Percentiles rank a stretch among this genome's conserved stretches.
phyloP scores from a whole-genome alignment of 441 rosid species.

The Viola pubescens region DNA sequence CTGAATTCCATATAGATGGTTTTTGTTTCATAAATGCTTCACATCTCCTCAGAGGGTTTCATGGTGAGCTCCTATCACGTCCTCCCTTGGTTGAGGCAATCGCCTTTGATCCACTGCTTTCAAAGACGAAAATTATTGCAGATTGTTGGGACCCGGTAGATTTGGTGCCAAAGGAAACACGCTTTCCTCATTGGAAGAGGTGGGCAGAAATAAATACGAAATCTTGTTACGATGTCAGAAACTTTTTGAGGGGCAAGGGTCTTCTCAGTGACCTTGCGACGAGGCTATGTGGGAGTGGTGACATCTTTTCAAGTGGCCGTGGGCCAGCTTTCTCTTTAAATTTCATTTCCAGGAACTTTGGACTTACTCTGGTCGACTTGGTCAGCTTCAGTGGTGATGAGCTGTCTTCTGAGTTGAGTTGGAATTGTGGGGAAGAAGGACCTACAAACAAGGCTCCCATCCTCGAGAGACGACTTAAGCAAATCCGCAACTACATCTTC shows the following conservation, averaged over 20 bases:
- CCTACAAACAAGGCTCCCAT: slow-evolving; percentile 55
- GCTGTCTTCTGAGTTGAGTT: slow-evolving; percentile 59
- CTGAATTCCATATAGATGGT: slow-evolving; percentile 79
- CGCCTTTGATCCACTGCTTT: slow-evolving; percentile 78
- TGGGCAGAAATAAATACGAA: slow-evolving; percentile 74
- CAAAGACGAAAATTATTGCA: slow-evolving; percentile 64
- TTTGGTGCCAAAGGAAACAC: slow-evolving; percentile 29
- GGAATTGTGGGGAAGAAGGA: slow-evolving; percentile 97
- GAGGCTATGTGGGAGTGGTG: slow-evolving; percentile 88
- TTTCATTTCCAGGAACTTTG: slow-evolving; percentile 61
- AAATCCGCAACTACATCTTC: slow-evolving; percentile 75
- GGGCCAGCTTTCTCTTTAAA: slow-evolving; percentile 87
- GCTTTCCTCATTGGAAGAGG: slow-evolving; percentile 87
- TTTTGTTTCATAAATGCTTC: slow-evolving; percentile 79
- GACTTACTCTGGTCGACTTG: slow-evolving; percentile 78
- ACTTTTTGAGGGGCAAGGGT: slow-evolving; percentile 66
- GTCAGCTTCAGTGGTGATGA: slow-evolving; percentile 61
- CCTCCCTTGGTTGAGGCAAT: slow-evolving; percentile 88
- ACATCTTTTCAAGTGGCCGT: slow-evolving; percentile 65
- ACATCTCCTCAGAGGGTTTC: slow-evolving; percentile 51
- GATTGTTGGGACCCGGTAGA: slow-evolving; percentile 66
- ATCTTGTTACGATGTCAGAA: slow-evolving; percentile 59
- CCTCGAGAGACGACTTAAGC: slow-evolving; percentile 76
- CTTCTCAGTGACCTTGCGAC: slow-evolving; percentile 76
- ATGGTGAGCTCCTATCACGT: slow-evolving; percentile 62